Conservation (phyloP, 208 protist genomes). For the Borovskyia barvae region DNA sequence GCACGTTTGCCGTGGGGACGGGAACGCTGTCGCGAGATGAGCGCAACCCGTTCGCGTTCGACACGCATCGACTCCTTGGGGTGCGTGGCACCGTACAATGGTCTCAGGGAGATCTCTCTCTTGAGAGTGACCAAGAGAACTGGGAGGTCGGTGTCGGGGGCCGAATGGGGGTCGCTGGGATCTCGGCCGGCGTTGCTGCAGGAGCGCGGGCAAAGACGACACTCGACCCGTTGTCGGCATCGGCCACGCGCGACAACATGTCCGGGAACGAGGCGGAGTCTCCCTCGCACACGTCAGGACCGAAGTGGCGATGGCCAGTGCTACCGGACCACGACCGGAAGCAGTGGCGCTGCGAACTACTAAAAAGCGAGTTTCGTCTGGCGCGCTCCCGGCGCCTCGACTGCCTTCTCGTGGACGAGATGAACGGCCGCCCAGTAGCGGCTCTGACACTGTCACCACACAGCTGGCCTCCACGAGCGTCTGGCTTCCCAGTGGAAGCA, state of each 20-base stretch:
- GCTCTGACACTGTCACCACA: slow-evolving; percentile 35
- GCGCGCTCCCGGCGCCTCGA: slow-evolving; percentile 56
- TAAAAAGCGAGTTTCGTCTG: slow-evolving; percentile 68
- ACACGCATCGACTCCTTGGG: slow-evolving; percentile 42
- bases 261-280: too few species aligned
- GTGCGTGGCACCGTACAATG: slow-evolving; percentile 41
- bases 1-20: slow-evolving; percentile 7
- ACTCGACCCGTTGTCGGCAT: too few species aligned
- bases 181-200: too few species aligned
- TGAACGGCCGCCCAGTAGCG: slow-evolving; percentile 51
- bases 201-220: too few species aligned
- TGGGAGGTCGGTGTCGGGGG: not conserved
- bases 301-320: slow-evolving; percentile 6
- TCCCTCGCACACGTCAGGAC: not conserved
- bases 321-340: slow-evolving; percentile 43
- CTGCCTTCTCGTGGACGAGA: slow-evolving; percentile 56
- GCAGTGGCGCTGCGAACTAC: slow-evolving; percentile 55
- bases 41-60: slow-evolving; percentile 31
- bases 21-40: slow-evolving; percentile 25
- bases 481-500: not conserved
- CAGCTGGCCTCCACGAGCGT: not conserved
- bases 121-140: not conserved
- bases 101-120: slow-evolving; percentile 38
- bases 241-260: too few species aligned
- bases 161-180: too few species aligned